A percentile compares a stretch with the other conserved stretches of the same genome.
Conservation (phyloP, 2,329 filamentous ascomycete species). For the Exophiala xenobiotica region DNA sequence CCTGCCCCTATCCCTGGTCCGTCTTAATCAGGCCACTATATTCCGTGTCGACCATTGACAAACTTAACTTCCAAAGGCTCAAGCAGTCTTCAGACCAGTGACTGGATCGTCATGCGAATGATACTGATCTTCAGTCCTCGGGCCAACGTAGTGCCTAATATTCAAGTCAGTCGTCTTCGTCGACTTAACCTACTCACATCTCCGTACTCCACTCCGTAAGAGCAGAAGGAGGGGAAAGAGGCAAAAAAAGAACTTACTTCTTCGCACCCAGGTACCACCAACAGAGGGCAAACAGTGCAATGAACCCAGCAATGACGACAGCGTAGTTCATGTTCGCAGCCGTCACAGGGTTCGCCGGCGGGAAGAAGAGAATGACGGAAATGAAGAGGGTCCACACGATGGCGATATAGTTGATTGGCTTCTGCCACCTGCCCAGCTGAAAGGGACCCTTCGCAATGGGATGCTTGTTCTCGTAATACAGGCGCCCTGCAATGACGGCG, state of each 20-base stretch:
- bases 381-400: constrained; percentile 64
- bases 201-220: no score
- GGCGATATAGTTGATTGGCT: constrained; percentile 54
- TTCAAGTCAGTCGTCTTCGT: no score
- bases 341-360: constrained; percentile 49
- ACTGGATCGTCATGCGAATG: no score
- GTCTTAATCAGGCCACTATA: no score
- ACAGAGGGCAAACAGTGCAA: neutral
- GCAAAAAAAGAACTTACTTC: neutral
- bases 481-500: constrained; percentile 60
- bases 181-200: no score
- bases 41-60: no score
- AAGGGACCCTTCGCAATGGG: constrained; percentile 16
- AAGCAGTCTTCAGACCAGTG: no score
- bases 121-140: no score
- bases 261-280: neutral
- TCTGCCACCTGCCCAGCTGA: neutral
- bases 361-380: constrained; percentile 60
- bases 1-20: no score
- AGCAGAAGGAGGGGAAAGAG: no score
- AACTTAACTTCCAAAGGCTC: no score
- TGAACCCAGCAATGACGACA: constrained; percentile 41
- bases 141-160: no score
- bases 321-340: constrained; percentile 54
- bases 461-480: constrained; percentile 55